Evolutionary conservation across 345 rosid species (phyloP), one percentile per base, ranked within the genome.

Genomic region (Populus tremula): DNA sequence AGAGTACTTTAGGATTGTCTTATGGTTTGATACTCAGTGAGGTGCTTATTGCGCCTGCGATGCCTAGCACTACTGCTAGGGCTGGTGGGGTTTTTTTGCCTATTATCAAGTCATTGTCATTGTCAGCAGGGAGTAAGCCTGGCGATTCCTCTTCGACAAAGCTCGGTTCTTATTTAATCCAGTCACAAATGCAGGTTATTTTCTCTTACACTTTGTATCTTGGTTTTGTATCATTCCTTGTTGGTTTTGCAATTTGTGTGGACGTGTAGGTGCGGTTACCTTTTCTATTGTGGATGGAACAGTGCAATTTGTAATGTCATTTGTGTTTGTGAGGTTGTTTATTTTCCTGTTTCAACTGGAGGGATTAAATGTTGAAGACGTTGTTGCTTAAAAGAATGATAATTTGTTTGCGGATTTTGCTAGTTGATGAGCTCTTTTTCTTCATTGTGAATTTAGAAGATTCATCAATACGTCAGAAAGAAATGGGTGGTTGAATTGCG

Each of bases 61-160:
- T 96, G 98, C 99, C 98, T 0, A 93, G 98, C 71, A 92, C 99
- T 10, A 96, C 97, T 12, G 98, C 99, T 11, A 88, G 98, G 78
- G 99, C 97, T 1, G 98, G 98, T 17, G 98, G 99, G 2, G 88
- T 96, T 75, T 96, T 96, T 86, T 84, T 96, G 89, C 98, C 98
- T 0, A 93, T 96, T 50, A 96, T 93, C 29, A 90, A 93, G 80
- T 92, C 97, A 0, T 71, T 96, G 72, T 91, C 98, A 0, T 74
- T 93, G 69, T 92, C 98, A 0, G 93, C 96, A 0, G 99, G 97
- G 45, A 96, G 99, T 70, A 81, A 69, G 73, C 98, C 99, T 0
- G 90, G 92, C 20, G 96, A 96, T 75, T 41, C 92, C 0, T 92
- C 97, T 69, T 82, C 93, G 1, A 85, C 64, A 86, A 96, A 90